Conservation (phyloP, 2,329 filamentous ascomycete species). For the Xylaria sp. region DNA sequence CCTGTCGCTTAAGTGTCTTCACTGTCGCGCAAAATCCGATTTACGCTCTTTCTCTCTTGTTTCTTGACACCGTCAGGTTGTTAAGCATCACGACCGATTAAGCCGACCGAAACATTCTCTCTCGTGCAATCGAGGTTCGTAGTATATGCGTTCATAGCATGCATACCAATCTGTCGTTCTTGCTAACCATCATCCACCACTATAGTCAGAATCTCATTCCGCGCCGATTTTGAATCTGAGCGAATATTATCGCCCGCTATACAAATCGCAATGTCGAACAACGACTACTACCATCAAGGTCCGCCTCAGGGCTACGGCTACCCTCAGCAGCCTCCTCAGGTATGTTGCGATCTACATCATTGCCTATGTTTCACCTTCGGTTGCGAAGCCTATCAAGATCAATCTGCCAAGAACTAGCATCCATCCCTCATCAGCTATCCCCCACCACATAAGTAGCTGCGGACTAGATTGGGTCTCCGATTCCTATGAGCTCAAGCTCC, state of each 20-base stretch:
- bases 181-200: conserved; percentile 13
- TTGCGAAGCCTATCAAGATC: conserved; percentile 24
- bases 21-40: conserved; percentile 10
- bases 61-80: neutral
- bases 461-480: conserved; percentile 5
- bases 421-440: conserved; percentile 21
- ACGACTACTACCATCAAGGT: conserved; percentile 50
- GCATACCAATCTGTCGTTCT: neutral
- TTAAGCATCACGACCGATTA: neutral
- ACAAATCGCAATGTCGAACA: conserved; percentile 46
- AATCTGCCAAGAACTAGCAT: conserved; percentile 22
- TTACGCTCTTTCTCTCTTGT: neutral
- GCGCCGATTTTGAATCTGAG: conserved; percentile 5
- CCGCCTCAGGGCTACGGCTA: conserved; percentile 51
- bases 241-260: conserved; percentile 16
- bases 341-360: conserved; percentile 46
- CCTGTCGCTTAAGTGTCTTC: conserved; percentile 4
- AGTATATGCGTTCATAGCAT: neutral
- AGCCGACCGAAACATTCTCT: neutral
- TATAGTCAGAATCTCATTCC: conserved; percentile 12
- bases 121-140: conserved; percentile 17
- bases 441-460: conserved; percentile 6
- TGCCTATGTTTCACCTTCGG: conserved; percentile 23
- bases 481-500: conserved; percentile 1
- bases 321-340: conserved; percentile 58